Base-by-base conservation (phyloP, 176 grass and related monocot species). In the Panicum miliaceum region DNA sequence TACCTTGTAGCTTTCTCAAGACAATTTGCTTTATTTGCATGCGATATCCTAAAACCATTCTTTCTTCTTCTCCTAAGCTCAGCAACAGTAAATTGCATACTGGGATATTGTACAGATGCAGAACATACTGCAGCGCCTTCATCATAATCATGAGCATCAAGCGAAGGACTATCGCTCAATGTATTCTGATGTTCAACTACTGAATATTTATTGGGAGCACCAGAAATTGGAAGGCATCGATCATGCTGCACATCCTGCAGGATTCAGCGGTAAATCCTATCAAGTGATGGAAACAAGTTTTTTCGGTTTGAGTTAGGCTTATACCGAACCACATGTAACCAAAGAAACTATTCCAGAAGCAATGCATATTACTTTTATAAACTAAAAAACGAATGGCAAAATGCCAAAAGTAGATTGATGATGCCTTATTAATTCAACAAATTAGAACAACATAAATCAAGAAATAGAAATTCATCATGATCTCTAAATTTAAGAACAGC, bases 61-160 rank as follows among this genome's bases (percentile, higher is more conserved):
- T 89, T 84, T 87, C 79, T 92, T 85, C 93, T 95, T 88, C 87
- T 95, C 83, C 78, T 93, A 87, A 98, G 82, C 40, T 90, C 85
- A 41, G 85, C 64, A 84, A 98, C 53, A 15, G 75, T 90, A 89
- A 98, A 98, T 83, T 89, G 88, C 50, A 65, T 72, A 64, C 59
- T 69, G n/a, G 91, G 86, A 86, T 83, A 93, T 77, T 74, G 76
- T 88, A 69, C 72, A 68, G 82, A 82, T 64, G 64, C 32, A 76
- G 85, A 91, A 88, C 85, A 88, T 54, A 57, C 87, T 53, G 65
- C 69, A 48, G 70, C 52, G 12, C 13, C 82, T 82, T 64, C 63
- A 87, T 64, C 82, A 90, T 84, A 70, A 75, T 78, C 64, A 41
- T 14, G 62, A 72, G 83, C 37, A 80, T 82, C 57, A 52, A 59